A percentile compares a stretch with the other conserved stretches of the same genome.
These are phyloP conservation scores for Boletus hoseneyae DNA, from an alignment of 1,284 basidiomycete species.

Conservation along the genomic window DNA sequence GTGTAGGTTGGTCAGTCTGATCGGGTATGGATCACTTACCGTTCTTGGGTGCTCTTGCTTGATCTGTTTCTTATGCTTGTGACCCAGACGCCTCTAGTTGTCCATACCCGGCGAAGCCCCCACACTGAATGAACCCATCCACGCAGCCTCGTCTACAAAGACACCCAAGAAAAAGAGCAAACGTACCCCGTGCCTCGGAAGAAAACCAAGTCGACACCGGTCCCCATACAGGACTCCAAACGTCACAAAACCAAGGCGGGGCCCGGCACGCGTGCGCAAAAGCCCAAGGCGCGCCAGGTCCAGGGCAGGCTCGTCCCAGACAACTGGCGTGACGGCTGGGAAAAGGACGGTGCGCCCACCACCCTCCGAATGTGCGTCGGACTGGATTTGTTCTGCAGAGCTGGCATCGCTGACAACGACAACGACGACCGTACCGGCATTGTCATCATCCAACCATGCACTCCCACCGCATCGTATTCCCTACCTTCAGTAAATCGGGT, in stretches of 20 bases:
- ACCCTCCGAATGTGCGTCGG: not conserved
- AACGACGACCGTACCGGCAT: conserved; percentile 1
- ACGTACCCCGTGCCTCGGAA: no score
- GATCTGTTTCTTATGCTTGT: no score
- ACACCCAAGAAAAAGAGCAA: no score
- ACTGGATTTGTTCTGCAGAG: conserved; percentile 2
- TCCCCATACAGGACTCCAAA: no score
- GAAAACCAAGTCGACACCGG: no score
- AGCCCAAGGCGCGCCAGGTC: no score
- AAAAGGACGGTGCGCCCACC: conserved; percentile 22
- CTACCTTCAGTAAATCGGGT: conserved; percentile 1
- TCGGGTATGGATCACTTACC: conserved; percentile 38
- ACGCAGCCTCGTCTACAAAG: no score
- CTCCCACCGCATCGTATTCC: conserved; percentile 23
- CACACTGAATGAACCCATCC: no score
- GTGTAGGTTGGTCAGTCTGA: not conserved
- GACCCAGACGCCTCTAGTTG: conserved; percentile 26
- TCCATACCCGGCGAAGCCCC: no score
- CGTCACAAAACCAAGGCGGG: no score
- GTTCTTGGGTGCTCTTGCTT: conserved; percentile 49
- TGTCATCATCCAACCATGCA: conserved; percentile 9
- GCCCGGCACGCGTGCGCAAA: no score
- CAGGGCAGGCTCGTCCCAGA: no score
- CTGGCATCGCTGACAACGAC: conserved; percentile 20
- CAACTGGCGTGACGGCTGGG: conserved; percentile 14